These are phyloP conservation scores for Fusarium irregulare DNA, from an alignment of 2,329 filamentous ascomycete species.

Conservation along the genomic window DNA sequence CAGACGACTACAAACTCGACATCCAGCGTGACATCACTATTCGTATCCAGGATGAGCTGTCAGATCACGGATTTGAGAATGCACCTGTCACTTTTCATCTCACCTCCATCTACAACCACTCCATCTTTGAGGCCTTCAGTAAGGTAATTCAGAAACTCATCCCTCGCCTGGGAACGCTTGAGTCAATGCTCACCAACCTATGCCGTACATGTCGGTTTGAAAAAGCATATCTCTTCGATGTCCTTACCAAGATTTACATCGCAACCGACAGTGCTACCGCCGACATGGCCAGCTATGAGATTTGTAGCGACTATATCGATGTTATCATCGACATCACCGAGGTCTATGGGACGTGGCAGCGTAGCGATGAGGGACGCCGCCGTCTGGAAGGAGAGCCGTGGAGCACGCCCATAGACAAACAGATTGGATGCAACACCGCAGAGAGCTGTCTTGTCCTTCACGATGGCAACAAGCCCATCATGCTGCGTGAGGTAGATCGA, in stretches of 20 bases:
- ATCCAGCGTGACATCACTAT: constrained; percentile 97
- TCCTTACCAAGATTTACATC: constrained; percentile 98
- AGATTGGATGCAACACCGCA: constrained; percentile 72
- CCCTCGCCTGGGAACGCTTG: constrained; percentile 89
- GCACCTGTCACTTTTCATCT: constrained; percentile 94
- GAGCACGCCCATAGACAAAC: constrained; percentile 71
- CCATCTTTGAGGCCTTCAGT: constrained; percentile 97
- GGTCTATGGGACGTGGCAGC: constrained; percentile 84
- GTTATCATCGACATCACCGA: constrained; percentile 98
- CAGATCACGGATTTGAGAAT: constrained; percentile 92
- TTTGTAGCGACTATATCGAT: constrained; percentile 98
- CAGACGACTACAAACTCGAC: constrained; percentile 95
- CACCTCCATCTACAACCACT: constrained; percentile 98
- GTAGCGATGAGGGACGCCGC: constrained; percentile 65
- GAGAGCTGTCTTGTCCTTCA: constrained; percentile 76
- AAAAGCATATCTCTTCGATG: constrained; percentile 98
- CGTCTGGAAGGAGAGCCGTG: constrained; percentile 69
- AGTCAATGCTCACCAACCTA: constrained; percentile 92
- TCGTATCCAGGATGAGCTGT: constrained; percentile 94
- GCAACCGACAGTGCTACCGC: constrained; percentile 93
- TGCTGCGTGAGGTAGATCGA: constrained; percentile 75
- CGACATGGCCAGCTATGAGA: constrained; percentile 96
- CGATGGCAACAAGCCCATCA: constrained; percentile 71
- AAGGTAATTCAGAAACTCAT: constrained; percentile 99
- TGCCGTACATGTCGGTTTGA: constrained; percentile 95